phyloP scores from a whole-genome alignment of 805 yeast species.

The Clavispora santaluciae region DNA sequence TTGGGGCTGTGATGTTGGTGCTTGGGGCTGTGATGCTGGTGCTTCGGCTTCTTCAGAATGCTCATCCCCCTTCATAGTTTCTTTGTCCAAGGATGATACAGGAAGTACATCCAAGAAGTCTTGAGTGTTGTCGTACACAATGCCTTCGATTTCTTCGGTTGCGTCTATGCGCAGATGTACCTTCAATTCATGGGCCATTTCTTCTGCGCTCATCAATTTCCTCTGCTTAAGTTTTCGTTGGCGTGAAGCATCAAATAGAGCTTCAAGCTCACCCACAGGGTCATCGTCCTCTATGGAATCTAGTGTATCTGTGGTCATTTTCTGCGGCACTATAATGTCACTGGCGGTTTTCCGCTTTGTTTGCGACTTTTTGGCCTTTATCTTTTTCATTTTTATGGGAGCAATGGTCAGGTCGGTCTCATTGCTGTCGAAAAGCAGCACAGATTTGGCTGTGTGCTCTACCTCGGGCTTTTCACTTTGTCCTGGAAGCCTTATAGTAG shows the following conservation, averaged over 20 bases:
- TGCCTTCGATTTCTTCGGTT: slow-evolving; percentile 13
- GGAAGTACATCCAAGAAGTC: slow-evolving; percentile 32
- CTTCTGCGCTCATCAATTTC: slow-evolving; percentile 24
- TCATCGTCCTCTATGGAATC: slow-evolving; percentile 18
- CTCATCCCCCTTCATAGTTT: too few species aligned
- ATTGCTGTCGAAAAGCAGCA: not conserved
- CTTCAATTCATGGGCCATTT: slow-evolving; percentile 36
- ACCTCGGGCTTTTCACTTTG: not conserved
- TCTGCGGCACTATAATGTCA: slow-evolving; percentile 29
- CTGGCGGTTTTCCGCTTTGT: slow-evolving; percentile 17
- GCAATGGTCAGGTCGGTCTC: slow-evolving; percentile 7
- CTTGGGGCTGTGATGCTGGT: not conserved
- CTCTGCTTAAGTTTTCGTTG: slow-evolving; percentile 25
- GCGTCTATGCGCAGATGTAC: slow-evolving; percentile 16
- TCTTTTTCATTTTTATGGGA: slow-evolving; percentile 37
- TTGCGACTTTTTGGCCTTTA: slow-evolving; percentile 33
- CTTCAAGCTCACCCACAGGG: slow-evolving; percentile 30
- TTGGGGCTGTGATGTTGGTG: not conserved
- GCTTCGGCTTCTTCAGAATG: too few species aligned
- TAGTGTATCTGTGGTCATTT: slow-evolving; percentile 13
- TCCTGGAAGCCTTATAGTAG: not conserved
- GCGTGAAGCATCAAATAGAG: slow-evolving; percentile 24
- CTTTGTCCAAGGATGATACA: too few species aligned
- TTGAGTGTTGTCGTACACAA: slow-evolving; percentile 33
- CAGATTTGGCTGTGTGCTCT: too few species aligned